phyloP scores from a whole-genome alignment of 371 early-diverging fungal species.

The Mortierella sp. region DNA sequence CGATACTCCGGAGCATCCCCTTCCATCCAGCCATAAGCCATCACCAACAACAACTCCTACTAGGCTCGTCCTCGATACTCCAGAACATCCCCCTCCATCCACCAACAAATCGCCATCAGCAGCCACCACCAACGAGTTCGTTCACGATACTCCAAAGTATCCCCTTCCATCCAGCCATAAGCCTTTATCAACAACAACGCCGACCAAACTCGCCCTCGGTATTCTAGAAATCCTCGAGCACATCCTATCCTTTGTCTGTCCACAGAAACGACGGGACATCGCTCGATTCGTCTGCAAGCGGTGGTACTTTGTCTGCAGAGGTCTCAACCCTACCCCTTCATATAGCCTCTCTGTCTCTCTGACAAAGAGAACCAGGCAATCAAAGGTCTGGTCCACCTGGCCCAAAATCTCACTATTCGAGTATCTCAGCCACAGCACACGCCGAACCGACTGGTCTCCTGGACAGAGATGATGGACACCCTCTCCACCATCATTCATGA shows the following conservation, averaged over 20 bases:
- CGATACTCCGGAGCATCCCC: constrained; percentile 1
- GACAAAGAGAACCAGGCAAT: background rate
- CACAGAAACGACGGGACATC: background rate
- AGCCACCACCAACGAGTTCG: background rate
- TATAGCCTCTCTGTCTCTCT: background rate
- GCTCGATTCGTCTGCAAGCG: constrained; percentile 9
- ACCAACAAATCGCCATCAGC: background rate
- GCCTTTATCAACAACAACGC: too few species aligned
- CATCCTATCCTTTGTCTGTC: constrained; percentile 9
- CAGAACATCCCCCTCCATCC: background rate
- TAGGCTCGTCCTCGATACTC: too few species aligned
- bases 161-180: too few species aligned
- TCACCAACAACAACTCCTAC: constrained; percentile 1
- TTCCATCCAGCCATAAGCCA: too few species aligned
- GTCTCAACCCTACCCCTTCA: background rate
- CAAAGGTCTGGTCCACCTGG: background rate
- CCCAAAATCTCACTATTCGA: background rate
- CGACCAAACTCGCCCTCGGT: background rate
- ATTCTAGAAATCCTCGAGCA: constrained; percentile 20
- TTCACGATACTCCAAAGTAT: background rate
- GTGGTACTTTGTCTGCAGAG: background rate
- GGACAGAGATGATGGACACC: background rate
- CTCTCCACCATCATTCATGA: background rate
- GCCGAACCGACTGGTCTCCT: background rate
- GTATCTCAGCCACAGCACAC: background rate